A percentile compares a stretch with the other conserved stretches of the same genome.
phyloP scores from a whole-genome alignment of 192 early-diverging fungal genomes.

The Backusella tuberculispora region DNA sequence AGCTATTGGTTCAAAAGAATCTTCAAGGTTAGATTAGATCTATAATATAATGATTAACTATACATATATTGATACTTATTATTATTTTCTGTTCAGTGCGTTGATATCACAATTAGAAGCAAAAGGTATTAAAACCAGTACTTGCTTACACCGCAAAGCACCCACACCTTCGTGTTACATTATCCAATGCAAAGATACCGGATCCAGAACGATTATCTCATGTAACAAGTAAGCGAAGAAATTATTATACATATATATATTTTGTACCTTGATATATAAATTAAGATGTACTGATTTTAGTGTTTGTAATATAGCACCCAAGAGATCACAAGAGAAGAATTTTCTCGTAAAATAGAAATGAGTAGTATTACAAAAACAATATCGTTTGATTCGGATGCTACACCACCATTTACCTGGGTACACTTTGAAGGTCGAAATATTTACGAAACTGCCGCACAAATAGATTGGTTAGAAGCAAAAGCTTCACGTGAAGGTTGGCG shows the following conservation, averaged over 20 bases:
- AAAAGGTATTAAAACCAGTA: conserved; percentile 47
- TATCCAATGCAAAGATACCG: conserved; percentile 51
- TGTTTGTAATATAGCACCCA: conserved; percentile 43
- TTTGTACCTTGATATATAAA: conserved; percentile 3
- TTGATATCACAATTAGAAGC: conserved; percentile 42
- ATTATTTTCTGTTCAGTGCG: conserved; percentile 27
- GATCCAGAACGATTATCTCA: conserved; percentile 67
- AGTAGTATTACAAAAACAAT: conserved; percentile 23
- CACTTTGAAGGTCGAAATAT: conserved; percentile 73
- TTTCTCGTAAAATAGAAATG: conserved; percentile 50
- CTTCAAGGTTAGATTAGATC: conserved; percentile 36
- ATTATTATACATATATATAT: background rate
- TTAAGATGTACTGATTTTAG: background rate
- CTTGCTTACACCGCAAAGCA: conserved; percentile 45
- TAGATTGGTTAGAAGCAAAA: conserved; percentile 55
- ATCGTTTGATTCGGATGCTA: conserved; percentile 15
- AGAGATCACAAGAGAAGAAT: conserved; percentile 63
- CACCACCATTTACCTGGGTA: conserved; percentile 55
- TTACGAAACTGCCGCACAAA: conserved; percentile 52
- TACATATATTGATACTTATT: conserved; percentile 32
- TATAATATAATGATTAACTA: no score
- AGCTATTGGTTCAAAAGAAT: conserved; percentile 48
- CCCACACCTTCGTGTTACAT: conserved; percentile 55
- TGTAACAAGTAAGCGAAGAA: conserved; percentile 48
- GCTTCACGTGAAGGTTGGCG: conserved; percentile 45